phyloP scores from a whole-genome alignment of 169 alveolate species.

The Babesia sp. region DNA sequence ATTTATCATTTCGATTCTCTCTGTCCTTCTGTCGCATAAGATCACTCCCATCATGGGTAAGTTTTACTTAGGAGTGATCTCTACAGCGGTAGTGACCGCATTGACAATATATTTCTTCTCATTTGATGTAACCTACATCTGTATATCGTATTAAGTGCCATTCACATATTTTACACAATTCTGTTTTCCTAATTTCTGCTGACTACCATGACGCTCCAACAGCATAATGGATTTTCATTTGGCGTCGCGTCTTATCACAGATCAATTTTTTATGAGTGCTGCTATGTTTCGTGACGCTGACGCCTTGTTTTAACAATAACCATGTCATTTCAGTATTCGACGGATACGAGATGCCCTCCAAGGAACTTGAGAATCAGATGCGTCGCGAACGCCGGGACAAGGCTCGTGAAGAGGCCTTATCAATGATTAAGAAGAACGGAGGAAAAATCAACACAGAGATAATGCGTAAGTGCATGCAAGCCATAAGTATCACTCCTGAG shows the following conservation, averaged over 20 bases:
- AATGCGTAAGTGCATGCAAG: conserved; percentile 76
- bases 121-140: no score
- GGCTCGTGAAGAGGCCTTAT: conserved; percentile 75
- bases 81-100: no score
- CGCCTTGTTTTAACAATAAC: no score
- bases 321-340: conserved; percentile 73
- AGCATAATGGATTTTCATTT: no score
- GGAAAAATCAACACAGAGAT: conserved; percentile 62
- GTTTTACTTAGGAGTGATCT: no score
- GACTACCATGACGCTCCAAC: no score
- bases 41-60: conserved; percentile 75
- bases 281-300: no score
- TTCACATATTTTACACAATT: background rate
- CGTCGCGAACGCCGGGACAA: conserved; percentile 74
- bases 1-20: conserved; percentile 65
- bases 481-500: conserved; percentile 75
- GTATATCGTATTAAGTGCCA: background rate
- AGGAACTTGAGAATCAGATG: conserved; percentile 68
- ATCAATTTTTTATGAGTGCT: no score
- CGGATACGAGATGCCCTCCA: conserved; percentile 82
- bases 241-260: no score
- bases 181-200: no score
- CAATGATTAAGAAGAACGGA: conserved; percentile 59
- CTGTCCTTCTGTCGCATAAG: conserved; percentile 43
- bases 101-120: no score